Base-by-base conservation (phyloP, 768 basidiomycete species). In the Cyathus striatus region DNA sequence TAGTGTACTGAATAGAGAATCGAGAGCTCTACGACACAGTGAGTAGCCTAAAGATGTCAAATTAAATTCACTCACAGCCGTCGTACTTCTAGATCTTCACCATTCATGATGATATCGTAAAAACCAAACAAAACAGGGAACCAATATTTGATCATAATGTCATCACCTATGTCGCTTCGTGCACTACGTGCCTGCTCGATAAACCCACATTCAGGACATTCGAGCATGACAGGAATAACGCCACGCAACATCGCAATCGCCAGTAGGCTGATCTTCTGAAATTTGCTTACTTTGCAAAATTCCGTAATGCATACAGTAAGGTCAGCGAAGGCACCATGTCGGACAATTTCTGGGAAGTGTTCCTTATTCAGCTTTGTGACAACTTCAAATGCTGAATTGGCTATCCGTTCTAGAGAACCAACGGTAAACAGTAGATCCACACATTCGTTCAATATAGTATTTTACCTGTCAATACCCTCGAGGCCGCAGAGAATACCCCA, bases 41-140 rank as follows among this genome's bases (percentile, higher is more conserved):
- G 46, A 39, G 38, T 25, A 10, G 42, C 4, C 37, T n/a, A 23
- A 4, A n/a, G 3, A 10, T 38, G 21, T 14, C 22, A n/a, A 24
- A 16, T 12, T 26, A 26, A 32, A n/a, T 23, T 35, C n/a, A 10
- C 22, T 73, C 59, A 99, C 96, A 97, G 63, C 57, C 94, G 79
- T 53, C 96, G 82, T 41, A 99, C 93, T 76, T 99, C 96, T 21
- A 99, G 69, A 57, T 99, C 96, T 61, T 98, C 96, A 14, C 92
- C 96, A 48, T 96, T 98, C 95, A 99, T 98, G 59, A 99, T 95
- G 42, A 99, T 95, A 61, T 98, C 96, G 64, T 94, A 97, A 69
- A 97, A 98, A n/a, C 89, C 87, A 57, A 98, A 95, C 26, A 98
- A 71, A 2, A 91, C 82, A 0, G 96, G 96, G 70, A 89, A 93